These are phyloP conservation scores for grape (Vitis vinifera) DNA, from an alignment of 164 flowering plant genomes.

Conservation along the genomic window ASM3070453v1 NC_081822.1:23913501-23914000, in stretches of 20 bases:
- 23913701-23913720: background rate
- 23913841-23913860: background rate
- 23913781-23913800: no score
- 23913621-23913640: background rate
- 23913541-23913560: background rate
- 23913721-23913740: no score
- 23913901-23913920: background rate
- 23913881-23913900: background rate
- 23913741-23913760: no score
- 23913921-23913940: constrained; percentile 3
- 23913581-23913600: background rate
- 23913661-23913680: no score
- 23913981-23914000: background rate
- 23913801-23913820: no score
- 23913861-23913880: background rate
- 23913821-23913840: background rate
- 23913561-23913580: background rate
- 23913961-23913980: background rate
- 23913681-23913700: no score
- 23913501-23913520: no score
- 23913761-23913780: no score
- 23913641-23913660: no score
- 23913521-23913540: no score
- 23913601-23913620: background rate
- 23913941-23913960: background rate